Conservation (phyloP, 2,329 filamentous ascomycete genomes). For the Alternaria sp. region DNA sequence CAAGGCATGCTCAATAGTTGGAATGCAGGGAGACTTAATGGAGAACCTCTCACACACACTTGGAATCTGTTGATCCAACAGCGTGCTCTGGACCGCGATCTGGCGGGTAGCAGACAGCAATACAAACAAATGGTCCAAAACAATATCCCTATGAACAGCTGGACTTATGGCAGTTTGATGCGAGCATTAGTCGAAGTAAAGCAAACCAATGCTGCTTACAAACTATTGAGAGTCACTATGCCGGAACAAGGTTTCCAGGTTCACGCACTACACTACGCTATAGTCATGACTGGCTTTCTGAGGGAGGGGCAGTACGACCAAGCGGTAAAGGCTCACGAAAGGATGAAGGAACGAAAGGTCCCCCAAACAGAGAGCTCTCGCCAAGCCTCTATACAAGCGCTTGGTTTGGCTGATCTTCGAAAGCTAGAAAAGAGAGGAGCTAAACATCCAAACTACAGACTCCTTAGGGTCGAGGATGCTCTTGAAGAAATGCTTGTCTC, state of each 20-base stretch:
- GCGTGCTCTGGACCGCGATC: constrained; percentile 70
- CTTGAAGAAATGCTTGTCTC: constrained; percentile 39
- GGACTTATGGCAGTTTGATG: constrained; percentile 70
- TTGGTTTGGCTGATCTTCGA: constrained; percentile 35
- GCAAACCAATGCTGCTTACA: constrained; percentile 64
- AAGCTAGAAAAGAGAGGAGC: constrained; percentile 24
- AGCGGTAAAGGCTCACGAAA: constrained; percentile 60
- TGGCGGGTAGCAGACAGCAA: constrained; percentile 62
- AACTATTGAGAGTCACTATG: constrained; percentile 62
- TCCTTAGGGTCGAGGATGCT: constrained; percentile 40
- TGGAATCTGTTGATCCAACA: constrained; percentile 82
- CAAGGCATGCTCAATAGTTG: constrained; percentile 64
- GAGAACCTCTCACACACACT: constrained; percentile 65
- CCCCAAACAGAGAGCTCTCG: constrained; percentile 55
- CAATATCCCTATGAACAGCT: constrained; percentile 61
- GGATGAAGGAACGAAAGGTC: constrained; percentile 54
- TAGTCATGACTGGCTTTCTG: constrained; percentile 62
- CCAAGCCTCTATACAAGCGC: constrained; percentile 48
- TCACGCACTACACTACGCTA: constrained; percentile 62
- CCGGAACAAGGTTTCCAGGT: constrained; percentile 56
- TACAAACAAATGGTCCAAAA: constrained; percentile 64
- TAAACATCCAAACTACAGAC: constrained; percentile 27
- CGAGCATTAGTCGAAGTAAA: constrained; percentile 62
- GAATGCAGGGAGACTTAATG: constrained; percentile 51
- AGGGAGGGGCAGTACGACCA: constrained; percentile 54